Percentiles rank a stretch among this genome's conserved stretches.
These are phyloP conservation scores for Aspergillus cavernicola DNA, from an alignment of 495 filamentous ascomycete species.

Conservation along the genomic window DNA sequence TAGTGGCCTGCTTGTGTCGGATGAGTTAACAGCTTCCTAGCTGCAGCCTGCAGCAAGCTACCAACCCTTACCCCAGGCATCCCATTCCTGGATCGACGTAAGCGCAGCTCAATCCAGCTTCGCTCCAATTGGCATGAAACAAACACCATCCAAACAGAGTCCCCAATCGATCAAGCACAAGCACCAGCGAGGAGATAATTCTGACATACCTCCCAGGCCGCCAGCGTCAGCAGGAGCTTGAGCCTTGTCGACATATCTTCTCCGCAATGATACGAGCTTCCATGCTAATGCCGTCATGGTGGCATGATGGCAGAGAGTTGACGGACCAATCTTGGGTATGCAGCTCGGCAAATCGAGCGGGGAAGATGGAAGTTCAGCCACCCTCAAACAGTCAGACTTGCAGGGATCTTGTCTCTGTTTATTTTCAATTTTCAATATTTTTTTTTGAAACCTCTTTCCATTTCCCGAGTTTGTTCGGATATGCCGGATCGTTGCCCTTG, in stretches of 20 bases:
- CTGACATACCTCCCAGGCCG: slow-evolving; percentile 1
- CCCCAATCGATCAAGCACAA: background rate
- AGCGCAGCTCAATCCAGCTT: background rate
- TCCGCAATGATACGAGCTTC: slow-evolving; percentile 3
- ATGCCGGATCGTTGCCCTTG: background rate
- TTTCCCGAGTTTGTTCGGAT: background rate
- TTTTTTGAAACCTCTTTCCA: too few species aligned
- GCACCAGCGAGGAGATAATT: background rate
- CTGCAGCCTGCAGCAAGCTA: too few species aligned
- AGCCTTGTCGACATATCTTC: too few species aligned
- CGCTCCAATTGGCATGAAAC: background rate
- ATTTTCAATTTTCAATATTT: too few species aligned
- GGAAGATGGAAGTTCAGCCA: background rate
- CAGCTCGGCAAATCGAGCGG: slow-evolving; percentile 2
- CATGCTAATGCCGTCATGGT: slow-evolving; percentile 3
- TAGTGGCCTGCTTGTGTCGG: too few species aligned
- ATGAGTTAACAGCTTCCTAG: too few species aligned
- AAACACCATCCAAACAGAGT: background rate
- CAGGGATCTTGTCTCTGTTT: background rate
- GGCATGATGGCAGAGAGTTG: slow-evolving; percentile 3
- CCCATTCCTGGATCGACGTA: background rate
- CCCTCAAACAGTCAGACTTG: background rate
- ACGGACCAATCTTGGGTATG: background rate
- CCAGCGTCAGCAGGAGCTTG: too few species aligned
- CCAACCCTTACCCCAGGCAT: background rate